Percentiles rank a stretch among this genome's conserved stretches.
These are phyloP conservation scores for Fusarium sacchari DNA, from an alignment of 2,329 filamentous ascomycete genomes.

Conservation along the genomic window DNA sequence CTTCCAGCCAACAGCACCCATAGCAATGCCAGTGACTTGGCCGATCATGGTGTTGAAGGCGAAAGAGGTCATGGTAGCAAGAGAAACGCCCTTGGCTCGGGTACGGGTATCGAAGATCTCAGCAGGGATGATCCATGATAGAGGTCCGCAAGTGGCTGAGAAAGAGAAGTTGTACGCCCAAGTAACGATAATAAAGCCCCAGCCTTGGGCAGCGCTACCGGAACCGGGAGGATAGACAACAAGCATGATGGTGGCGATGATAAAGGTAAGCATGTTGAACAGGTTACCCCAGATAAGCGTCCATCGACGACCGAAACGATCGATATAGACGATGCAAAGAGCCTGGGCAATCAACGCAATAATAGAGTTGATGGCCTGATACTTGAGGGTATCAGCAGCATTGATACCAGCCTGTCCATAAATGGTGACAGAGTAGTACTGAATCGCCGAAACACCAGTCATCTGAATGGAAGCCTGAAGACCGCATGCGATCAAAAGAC, in stretches of 20 bases:
- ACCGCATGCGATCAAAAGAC: slow-evolving; percentile 74
- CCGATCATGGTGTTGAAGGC: slow-evolving; percentile 80
- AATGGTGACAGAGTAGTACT: slow-evolving; percentile 77
- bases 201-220: slow-evolving; percentile 62
- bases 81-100: slow-evolving; percentile 77
- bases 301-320: slow-evolving; percentile 76
- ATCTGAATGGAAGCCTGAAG: slow-evolving; percentile 79
- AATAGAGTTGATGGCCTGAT: slow-evolving; percentile 79
- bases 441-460: slow-evolving; percentile 79
- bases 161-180: slow-evolving; percentile 87
- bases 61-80: slow-evolving; percentile 78
- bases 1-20: slow-evolving; percentile 50
- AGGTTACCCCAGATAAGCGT: slow-evolving; percentile 78
- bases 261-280: slow-evolving; percentile 76
- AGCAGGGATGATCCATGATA: slow-evolving; percentile 70
- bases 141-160: slow-evolving; percentile 74
- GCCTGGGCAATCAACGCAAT: slow-evolving; percentile 76
- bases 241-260: slow-evolving; percentile 68
- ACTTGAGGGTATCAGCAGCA: slow-evolving; percentile 72
- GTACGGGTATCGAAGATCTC: slow-evolving; percentile 84
- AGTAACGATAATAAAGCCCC: slow-evolving; percentile 78
- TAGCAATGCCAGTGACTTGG: slow-evolving; percentile 41
- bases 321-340: slow-evolving; percentile 74
- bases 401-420: slow-evolving; percentile 76
- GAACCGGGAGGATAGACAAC: slow-evolving; percentile 66